A percentile compares a stretch with the other conserved stretches of the same genome.
Evolutionary conservation across 2,329 filamentous ascomycete species (phyloP).

Genomic region (Ophiosphaerella herpotricha): DNA sequence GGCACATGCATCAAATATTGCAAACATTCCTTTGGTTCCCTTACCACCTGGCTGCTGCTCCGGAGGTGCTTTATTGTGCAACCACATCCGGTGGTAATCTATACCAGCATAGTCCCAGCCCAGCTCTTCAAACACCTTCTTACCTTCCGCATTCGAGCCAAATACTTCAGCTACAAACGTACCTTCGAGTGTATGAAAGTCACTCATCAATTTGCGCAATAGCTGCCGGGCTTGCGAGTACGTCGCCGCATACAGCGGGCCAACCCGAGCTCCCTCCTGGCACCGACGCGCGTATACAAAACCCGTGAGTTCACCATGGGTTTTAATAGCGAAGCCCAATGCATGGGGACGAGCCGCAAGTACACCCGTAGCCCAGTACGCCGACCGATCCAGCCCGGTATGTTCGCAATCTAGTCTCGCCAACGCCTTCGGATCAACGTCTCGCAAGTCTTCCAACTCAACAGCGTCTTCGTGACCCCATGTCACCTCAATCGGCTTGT

Average conservation of each 20-base stretch:
- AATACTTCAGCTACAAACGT: constrained; percentile 43
- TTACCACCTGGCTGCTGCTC: constrained; percentile 38
- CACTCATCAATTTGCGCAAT: constrained; percentile 31
- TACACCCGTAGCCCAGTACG: constrained; percentile 37
- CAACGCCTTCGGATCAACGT: constrained; percentile 25
- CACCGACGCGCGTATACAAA: constrained; percentile 39
- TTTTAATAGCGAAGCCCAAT: constrained; percentile 31
- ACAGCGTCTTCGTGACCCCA: constrained; percentile 8
- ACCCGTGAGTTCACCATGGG: constrained; percentile 22
- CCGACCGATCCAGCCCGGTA: constrained; percentile 38
- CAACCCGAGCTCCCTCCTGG: constrained; percentile 39
- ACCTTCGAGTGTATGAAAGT: constrained; percentile 17
- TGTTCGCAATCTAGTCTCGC: constrained; percentile 31
- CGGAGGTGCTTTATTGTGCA: constrained; percentile 32
- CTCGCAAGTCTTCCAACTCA: constrained; percentile 25
- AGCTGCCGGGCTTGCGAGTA: constrained; percentile 26
- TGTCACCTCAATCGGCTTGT: constrained; percentile 6
- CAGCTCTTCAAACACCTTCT: constrained; percentile 37
- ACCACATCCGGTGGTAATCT: constrained; percentile 48
- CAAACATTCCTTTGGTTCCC: constrained; percentile 38
- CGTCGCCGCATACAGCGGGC: constrained; percentile 43
- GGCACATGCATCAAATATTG: constrained; percentile 40
- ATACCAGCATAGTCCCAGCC: constrained; percentile 38
- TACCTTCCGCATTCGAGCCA: constrained; percentile 33
- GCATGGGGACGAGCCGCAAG: constrained; percentile 34